A percentile compares a stretch with the other conserved stretches of the same genome.
phyloP scores from a whole-genome alignment of 1,139 yeast genomes.

The Blastobotrys malaysiensis region DNA sequence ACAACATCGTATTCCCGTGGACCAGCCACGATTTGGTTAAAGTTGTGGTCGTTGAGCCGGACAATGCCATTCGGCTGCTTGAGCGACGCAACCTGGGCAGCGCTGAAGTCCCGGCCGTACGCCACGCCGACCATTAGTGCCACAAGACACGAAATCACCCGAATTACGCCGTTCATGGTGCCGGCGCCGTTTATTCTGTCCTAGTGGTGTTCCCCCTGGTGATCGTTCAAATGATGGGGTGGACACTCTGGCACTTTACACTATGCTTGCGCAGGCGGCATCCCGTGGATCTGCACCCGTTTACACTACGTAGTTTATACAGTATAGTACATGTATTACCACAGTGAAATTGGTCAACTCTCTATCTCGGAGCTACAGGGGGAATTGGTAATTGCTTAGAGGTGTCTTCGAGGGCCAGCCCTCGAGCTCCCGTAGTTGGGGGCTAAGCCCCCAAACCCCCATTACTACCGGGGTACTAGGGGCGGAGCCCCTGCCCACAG shows the following conservation, averaged over 20 bases:
- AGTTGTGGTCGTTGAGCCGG: slow-evolving; percentile 57
- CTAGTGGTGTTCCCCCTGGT: not conserved
- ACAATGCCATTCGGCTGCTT: slow-evolving; percentile 34
- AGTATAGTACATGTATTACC: too few species aligned
- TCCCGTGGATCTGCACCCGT: too few species aligned
- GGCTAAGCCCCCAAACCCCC: too few species aligned
- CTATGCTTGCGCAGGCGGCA: not conserved
- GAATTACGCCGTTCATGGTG: not conserved
- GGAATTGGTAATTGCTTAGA: too few species aligned
- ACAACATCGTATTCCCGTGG: slow-evolving; percentile 67
- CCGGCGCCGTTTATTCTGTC: too few species aligned
- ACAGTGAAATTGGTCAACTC: too few species aligned
- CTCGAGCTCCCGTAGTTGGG: too few species aligned
- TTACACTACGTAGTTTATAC: too few species aligned
- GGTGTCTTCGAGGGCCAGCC: too few species aligned
- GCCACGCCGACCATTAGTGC: not conserved
- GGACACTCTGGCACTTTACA: not conserved
- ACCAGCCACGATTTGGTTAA: slow-evolving; percentile 53
- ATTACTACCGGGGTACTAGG: too few species aligned
- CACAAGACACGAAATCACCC: not conserved
- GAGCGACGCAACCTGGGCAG: slow-evolving; percentile 5
- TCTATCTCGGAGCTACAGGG: too few species aligned
- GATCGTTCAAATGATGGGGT: not conserved
- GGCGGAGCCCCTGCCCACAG: too few species aligned
- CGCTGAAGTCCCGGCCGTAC: slow-evolving; percentile 2